Evolutionary conservation across 1,284 basidiomycete genomes (phyloP).

Genomic region (Chondrostereum purpureum): DNA sequence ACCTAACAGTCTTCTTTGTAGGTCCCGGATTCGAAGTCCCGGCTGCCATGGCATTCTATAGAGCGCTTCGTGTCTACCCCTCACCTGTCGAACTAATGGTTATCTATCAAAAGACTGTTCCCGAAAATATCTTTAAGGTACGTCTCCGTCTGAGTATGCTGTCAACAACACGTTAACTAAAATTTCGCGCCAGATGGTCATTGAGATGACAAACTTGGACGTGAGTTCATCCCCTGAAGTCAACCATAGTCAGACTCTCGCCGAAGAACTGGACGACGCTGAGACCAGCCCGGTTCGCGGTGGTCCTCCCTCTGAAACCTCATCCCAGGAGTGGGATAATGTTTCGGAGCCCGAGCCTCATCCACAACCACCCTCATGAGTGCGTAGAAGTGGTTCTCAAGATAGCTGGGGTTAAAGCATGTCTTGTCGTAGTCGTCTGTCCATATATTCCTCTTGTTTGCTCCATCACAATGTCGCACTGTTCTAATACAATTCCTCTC

Average conservation of each 20-base stretch:
- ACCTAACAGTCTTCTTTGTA: no score
- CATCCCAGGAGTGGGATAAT: constrained; percentile 82
- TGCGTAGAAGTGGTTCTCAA: constrained; percentile 9
- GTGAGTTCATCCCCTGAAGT: constrained; percentile 59
- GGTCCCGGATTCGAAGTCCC: constrained; percentile 73
- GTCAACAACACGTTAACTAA: constrained; percentile 1
- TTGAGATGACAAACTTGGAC: constrained; percentile 85
- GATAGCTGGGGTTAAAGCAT: constrained; percentile 10
- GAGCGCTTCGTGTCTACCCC: constrained; percentile 92
- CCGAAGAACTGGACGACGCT: constrained; percentile 31
- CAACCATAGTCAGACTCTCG: constrained; percentile 22
- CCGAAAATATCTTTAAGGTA: constrained; percentile 80
- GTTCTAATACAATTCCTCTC: constrained; percentile 62
- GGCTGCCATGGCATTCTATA: constrained; percentile 88
- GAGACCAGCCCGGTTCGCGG: constrained; percentile 52
- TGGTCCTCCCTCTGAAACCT: constrained; percentile 65
- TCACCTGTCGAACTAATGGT: constrained; percentile 86
- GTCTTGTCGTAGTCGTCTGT: constrained; percentile 13
- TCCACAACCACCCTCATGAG: constrained; percentile 35
- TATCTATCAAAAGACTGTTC: constrained; percentile 92
- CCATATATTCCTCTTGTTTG: constrained; percentile 22
- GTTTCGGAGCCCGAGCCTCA: constrained; percentile 65
- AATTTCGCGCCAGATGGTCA: constrained; percentile 53
- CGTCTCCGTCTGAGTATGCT: constrained; percentile 13
- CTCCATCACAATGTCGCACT: constrained; percentile 15